Evolutionary conservation across 2,329 filamentous ascomycete species (phyloP).

Genomic region (Paramyrothecium roridum): DNA sequence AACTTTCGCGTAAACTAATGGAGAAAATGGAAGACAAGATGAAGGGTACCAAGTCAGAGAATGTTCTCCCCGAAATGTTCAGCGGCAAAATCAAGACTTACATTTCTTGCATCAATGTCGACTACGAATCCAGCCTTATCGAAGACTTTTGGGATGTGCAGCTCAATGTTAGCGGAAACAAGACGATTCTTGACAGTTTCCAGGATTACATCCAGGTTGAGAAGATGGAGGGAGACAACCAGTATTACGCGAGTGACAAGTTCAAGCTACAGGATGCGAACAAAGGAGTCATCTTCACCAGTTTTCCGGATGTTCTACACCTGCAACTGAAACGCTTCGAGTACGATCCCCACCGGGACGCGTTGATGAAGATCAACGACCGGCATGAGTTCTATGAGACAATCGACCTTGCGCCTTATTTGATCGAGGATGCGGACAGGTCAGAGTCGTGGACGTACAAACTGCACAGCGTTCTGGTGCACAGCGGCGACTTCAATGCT

Average conservation of each 20-base stretch:
- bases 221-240: constrained; percentile 96
- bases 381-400: constrained; percentile 84
- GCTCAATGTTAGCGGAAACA: constrained; percentile 92
- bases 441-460: constrained; percentile 91
- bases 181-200: constrained; percentile 90
- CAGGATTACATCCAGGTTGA: constrained; percentile 95
- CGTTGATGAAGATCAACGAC: constrained; percentile 98
- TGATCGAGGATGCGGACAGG: constrained; percentile 80
- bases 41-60: constrained; percentile 93
- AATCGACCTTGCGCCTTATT: constrained; percentile 82
- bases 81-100: constrained; percentile 99
- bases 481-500: constrained; percentile 94
- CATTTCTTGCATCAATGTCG: constrained; percentile 96
- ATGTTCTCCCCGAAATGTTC: constrained; percentile 85
- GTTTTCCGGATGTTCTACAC: constrained; percentile 90
- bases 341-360: constrained; percentile 92
- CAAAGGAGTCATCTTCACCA: constrained; percentile 96
- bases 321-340: constrained; percentile 96
- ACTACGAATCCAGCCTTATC: constrained; percentile 91
- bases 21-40: constrained; percentile 96
- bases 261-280: constrained; percentile 93
- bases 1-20: constrained; percentile 94
- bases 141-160: constrained; percentile 99
- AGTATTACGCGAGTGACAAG: constrained; percentile 89
- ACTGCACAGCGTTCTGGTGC: constrained; percentile 90